phyloP scores from a whole-genome alignment of 352 stramenopile genomes.

The Phytophthora citrophthora region DNA sequence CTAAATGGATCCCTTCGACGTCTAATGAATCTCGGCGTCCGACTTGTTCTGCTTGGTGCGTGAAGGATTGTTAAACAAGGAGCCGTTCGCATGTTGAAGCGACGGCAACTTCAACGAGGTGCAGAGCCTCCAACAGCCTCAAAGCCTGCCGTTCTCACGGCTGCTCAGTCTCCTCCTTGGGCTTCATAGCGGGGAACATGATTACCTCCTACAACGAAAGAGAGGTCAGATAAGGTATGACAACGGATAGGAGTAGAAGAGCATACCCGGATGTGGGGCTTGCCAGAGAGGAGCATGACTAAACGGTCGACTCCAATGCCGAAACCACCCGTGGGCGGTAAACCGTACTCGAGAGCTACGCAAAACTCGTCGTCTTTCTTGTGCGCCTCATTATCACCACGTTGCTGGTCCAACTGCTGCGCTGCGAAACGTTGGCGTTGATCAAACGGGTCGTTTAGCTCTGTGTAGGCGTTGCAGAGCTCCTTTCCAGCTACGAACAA shows the following conservation, averaged over 20 bases:
- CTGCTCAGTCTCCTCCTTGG: constrained; percentile 34
- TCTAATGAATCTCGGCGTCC: constrained; percentile 6
- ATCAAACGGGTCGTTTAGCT: constrained; percentile 98
- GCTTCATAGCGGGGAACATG: constrained; percentile 99
- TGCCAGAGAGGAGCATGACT: constrained; percentile 99
- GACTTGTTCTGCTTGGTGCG: constrained; percentile 25
- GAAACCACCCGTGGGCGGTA: constrained; percentile 97
- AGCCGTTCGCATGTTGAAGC: constrained; percentile 26
- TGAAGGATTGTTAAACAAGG: constrained; percentile 15
- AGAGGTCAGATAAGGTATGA: background rate
- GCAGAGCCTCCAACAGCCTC: background rate
- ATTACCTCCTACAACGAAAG: constrained; percentile 94
- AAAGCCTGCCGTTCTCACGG: constrained; percentile 4
- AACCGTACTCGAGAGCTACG: constrained; percentile 96
- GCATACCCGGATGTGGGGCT: constrained; percentile 95
- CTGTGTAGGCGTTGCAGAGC: constrained; percentile 99
- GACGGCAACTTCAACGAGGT: constrained; percentile 30
- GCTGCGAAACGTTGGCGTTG: constrained; percentile 96
- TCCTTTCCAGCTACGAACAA: constrained; percentile 97
- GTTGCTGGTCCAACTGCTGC: constrained; percentile 88
- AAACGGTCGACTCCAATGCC: constrained; percentile 98
- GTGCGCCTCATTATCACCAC: constrained; percentile 88
- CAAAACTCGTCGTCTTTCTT: constrained; percentile 98
- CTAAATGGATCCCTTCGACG: background rate
- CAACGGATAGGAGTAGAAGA: background rate